These are phyloP conservation scores for Geranomyces michiganensis DNA, from an alignment of 192 early-diverging fungal species.

Conservation along the genomic window DNA sequence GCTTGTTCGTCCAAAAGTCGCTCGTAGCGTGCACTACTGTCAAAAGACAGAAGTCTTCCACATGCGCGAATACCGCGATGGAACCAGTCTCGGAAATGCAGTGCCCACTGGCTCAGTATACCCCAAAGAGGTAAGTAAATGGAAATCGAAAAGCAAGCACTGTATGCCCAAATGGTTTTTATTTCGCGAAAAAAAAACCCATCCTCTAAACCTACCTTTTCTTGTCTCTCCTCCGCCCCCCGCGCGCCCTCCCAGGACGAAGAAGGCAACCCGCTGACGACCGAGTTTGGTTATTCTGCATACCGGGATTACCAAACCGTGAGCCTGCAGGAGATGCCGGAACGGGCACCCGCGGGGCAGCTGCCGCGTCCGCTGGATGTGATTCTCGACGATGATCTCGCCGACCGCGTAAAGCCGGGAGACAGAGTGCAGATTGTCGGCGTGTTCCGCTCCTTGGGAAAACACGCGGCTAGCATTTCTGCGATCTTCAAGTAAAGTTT, in stretches of 20 bases:
- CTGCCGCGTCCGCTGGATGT: slow-evolving; percentile 93
- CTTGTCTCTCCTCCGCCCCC: too few relatives aligned
- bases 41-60: slow-evolving; percentile 81
- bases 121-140: slow-evolving; percentile 75
- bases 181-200: too few relatives aligned
- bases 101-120: slow-evolving; percentile 80
- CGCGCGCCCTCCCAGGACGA: slow-evolving; percentile 80
- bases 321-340: slow-evolving; percentile 98
- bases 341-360: slow-evolving; percentile 91
- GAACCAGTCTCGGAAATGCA: slow-evolving; percentile 69
- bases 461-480: slow-evolving; percentile 72
- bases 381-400: slow-evolving; percentile 94
- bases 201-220: too few relatives aligned
- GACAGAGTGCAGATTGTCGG: slow-evolving; percentile 95
- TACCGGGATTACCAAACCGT: slow-evolving; percentile 94
- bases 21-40: slow-evolving; percentile 88
- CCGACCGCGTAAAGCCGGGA: slow-evolving; percentile 93
- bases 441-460: slow-evolving; percentile 86
- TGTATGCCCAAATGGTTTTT: neutral
- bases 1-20: slow-evolving; percentile 93
- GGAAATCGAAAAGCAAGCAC: neutral
- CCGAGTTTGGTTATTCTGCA: slow-evolving; percentile 87
- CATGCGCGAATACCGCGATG: slow-evolving; percentile 85
- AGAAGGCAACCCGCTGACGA: slow-evolving; percentile 85
- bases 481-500: slow-evolving; percentile 79